Conservation (phyloP, 2,329 filamentous ascomycete genomes). For the Aspergillus sergii region DNA sequence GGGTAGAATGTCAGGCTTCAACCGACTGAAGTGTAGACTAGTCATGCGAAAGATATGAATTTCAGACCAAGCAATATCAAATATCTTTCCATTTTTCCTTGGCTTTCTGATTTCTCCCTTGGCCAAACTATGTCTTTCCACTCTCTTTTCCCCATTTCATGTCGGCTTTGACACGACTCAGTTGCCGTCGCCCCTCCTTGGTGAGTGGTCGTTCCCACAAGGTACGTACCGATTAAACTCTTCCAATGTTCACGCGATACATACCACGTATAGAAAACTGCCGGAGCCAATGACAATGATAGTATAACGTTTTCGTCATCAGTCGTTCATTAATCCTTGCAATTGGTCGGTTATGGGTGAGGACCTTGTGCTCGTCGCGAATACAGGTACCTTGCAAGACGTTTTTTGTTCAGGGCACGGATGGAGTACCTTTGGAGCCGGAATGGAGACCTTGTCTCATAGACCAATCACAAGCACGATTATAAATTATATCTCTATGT, state of each 20-base stretch:
- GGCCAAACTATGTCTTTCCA: background rate
- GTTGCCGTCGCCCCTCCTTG: background rate
- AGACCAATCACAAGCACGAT: slow-evolving; percentile 11
- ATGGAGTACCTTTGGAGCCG: slow-evolving; percentile 11
- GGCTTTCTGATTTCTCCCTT: background rate
- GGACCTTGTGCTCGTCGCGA: background rate
- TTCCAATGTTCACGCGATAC: background rate
- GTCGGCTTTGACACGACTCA: background rate
- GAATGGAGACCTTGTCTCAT: background rate
- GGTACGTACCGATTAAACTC: background rate
- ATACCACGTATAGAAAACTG: background rate
- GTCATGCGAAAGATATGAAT: background rate
- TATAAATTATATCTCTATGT: slow-evolving; percentile 7
- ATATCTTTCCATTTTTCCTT: background rate
- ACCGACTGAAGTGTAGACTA: background rate
- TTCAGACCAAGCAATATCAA: background rate
- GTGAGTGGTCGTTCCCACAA: background rate
- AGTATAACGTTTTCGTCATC: background rate
- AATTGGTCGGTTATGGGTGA: background rate
- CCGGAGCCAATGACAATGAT: background rate
- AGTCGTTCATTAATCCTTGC: background rate
- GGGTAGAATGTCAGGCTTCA: slow-evolving; percentile 35
- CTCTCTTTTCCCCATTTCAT: background rate
- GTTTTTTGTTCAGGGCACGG: background rate
- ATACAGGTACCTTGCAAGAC: slow-evolving; percentile 5